Evolutionary conservation across 257 asterid species (phyloP).

Genomic region (Asclepias syriaca): DNA sequence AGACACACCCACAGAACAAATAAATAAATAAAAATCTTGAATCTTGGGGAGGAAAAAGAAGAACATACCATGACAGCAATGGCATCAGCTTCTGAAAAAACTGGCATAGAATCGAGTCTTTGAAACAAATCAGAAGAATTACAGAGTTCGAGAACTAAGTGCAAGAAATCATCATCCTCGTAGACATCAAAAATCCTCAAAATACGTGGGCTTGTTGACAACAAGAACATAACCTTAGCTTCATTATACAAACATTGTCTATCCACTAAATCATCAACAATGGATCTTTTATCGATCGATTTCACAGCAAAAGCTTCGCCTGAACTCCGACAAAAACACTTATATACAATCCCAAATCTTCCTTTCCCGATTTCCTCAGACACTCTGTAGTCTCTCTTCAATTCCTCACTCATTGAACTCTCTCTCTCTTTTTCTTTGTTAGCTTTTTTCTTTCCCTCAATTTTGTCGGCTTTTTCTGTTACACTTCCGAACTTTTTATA

Average conservation of each 20-base stretch:
- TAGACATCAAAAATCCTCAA: conserved; percentile 40
- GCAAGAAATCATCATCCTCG: conserved; percentile 58
- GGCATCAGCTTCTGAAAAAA: conserved; percentile 53
- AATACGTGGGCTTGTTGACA: conserved; percentile 40
- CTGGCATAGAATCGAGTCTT: conserved; percentile 32
- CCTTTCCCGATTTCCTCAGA: conserved; percentile 69
- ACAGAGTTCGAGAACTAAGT: conserved; percentile 59
- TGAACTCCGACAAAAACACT: conserved; percentile 43
- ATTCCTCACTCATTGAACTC: conserved; percentile 41
- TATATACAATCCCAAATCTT: conserved; percentile 61
- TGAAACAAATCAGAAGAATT: conserved; percentile 46
- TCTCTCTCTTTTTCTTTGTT: neutral
- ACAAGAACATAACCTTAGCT: conserved; percentile 47
- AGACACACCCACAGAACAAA: neutral
- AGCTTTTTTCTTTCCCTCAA: conserved; percentile 4
- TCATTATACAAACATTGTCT: conserved; percentile 59
- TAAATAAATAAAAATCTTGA: no score
- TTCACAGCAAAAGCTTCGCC: conserved; percentile 60
- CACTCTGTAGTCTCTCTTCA: conserved; percentile 47
- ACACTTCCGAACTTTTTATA: conserved; percentile 20
- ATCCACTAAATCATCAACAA: conserved; percentile 56
- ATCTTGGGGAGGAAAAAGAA: neutral
- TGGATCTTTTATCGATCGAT: conserved; percentile 52
- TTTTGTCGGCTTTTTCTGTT: neutral
- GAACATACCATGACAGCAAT: conserved; percentile 51